A percentile compares a stretch with the other conserved stretches of the same genome.
Evolutionary conservation across 768 basidiomycete genomes (phyloP).

Genomic region (Suillus placidus): DNA sequence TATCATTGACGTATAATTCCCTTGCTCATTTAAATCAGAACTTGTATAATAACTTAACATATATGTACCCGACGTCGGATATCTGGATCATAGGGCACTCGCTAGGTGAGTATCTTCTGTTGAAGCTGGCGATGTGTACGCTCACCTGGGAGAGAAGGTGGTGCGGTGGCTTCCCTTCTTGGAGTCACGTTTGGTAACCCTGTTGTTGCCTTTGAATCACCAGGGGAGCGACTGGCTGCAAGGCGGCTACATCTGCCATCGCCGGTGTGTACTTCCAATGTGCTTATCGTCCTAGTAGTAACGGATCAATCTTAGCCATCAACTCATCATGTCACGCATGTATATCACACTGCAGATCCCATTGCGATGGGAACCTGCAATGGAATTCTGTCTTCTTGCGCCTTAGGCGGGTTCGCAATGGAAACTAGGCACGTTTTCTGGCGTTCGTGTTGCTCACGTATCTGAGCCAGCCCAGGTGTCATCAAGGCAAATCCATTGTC

Average conservation of each 20-base stretch:
- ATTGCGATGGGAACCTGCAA: slow-evolving; percentile 90
- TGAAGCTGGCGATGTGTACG: slow-evolving; percentile 18
- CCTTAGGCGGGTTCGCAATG: slow-evolving; percentile 87
- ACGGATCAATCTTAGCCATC: slow-evolving; percentile 53
- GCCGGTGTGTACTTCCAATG: slow-evolving; percentile 53
- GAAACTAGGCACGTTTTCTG: slow-evolving; percentile 59
- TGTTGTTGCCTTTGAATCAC: slow-evolving; percentile 86
- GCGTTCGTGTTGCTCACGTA: slow-evolving; percentile 3
- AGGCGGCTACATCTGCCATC: slow-evolving; percentile 81
- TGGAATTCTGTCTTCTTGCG: slow-evolving; percentile 79
- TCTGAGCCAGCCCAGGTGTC: slow-evolving; percentile 55
- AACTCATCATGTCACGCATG: slow-evolving; percentile 80
- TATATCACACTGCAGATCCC: slow-evolving; percentile 95
- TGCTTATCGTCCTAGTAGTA: slow-evolving; percentile 4
- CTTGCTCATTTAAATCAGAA: slow-evolving; percentile 45
- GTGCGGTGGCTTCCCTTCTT: slow-evolving; percentile 78
- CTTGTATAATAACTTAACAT: slow-evolving; percentile 91
- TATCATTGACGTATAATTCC: neutral
- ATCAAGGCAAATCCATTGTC: slow-evolving; percentile 80
- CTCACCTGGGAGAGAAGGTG: slow-evolving; percentile 39
- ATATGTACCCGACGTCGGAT: slow-evolving; percentile 86
- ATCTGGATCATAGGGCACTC: slow-evolving; percentile 89
- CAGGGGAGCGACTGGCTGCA: slow-evolving; percentile 84
- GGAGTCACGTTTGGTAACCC: slow-evolving; percentile 90
- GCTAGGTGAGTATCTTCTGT: slow-evolving; percentile 48